These are phyloP conservation scores for Beauveria rudraprayagi DNA, from an alignment of 2,329 filamentous ascomycete genomes.

Conservation along the genomic window DNA sequence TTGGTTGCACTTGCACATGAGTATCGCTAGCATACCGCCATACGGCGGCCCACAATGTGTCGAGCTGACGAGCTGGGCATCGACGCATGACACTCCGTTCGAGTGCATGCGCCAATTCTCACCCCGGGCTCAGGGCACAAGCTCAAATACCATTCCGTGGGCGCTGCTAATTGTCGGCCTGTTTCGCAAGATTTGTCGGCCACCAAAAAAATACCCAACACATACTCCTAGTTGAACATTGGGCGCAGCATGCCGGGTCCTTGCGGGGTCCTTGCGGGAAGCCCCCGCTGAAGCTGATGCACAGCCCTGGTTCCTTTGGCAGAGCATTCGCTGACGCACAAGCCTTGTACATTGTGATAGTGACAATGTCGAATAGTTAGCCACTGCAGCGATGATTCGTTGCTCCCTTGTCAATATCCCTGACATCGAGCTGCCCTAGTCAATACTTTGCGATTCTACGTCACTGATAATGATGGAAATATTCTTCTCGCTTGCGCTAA, in stretches of 20 bases:
- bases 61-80: conserved; percentile 7
- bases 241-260: background rate
- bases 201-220: no score
- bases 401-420: background rate
- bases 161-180: no score
- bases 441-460: background rate
- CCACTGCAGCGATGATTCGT: background rate
- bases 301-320: background rate
- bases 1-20: background rate
- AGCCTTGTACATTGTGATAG: background rate
- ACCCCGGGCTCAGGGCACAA: background rate
- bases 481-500: background rate
- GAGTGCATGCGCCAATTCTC: background rate
- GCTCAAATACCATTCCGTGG: background rate
- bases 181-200: no score
- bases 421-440: background rate
- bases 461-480: background rate
- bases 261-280: background rate
- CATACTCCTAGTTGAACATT: background rate
- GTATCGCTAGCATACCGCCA: background rate
- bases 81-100: conserved; percentile 5
- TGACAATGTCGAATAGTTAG: background rate
- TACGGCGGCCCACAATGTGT: background rate
- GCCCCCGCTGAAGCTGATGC: background rate
- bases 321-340: background rate